Conservation (phyloP, 257 asterid species). For the Gardenia jasminoides region DNA sequence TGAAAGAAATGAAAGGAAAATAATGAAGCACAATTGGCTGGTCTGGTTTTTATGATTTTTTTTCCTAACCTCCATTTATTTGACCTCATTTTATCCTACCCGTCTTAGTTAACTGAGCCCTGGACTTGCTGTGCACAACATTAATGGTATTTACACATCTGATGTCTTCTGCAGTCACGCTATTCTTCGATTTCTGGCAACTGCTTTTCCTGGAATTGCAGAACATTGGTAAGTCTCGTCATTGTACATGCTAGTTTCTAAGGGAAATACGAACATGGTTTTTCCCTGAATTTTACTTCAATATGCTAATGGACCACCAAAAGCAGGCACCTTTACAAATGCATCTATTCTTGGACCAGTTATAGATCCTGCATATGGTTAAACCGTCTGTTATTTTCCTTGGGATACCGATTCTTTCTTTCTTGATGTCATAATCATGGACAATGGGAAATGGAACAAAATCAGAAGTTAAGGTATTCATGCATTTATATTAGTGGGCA, state of each 20-base stretch:
- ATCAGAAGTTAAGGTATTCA: neutral
- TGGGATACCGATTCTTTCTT: too few relatives aligned
- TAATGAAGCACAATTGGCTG: neutral
- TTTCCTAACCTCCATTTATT: neutral
- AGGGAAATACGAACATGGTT: neutral
- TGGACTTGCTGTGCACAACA: neutral
- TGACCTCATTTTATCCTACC: neutral
- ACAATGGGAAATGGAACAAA: neutral
- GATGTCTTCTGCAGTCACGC: constrained; percentile 70
- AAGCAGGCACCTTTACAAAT: neutral
- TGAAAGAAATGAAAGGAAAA: neutral
- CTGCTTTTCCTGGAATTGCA: constrained; percentile 79
- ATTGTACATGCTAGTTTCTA: neutral
- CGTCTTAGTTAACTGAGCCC: neutral
- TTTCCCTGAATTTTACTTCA: neutral
- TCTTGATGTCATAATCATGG: neutral
- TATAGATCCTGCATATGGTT: neutral
- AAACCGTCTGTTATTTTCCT: too few relatives aligned
- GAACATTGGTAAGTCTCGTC: constrained; percentile 84
- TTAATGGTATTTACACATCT: constrained; percentile 4
- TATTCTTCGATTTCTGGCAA: constrained; percentile 69
- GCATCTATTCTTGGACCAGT: neutral
- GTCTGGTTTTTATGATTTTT: neutral
- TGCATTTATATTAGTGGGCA: neutral
- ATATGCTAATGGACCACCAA: neutral